A percentile compares a stretch with the other conserved stretches of the same genome.
These are phyloP conservation scores for Suhomyces emberorum DNA, from an alignment of 805 yeast genomes.

Conservation along the genomic window DNA sequence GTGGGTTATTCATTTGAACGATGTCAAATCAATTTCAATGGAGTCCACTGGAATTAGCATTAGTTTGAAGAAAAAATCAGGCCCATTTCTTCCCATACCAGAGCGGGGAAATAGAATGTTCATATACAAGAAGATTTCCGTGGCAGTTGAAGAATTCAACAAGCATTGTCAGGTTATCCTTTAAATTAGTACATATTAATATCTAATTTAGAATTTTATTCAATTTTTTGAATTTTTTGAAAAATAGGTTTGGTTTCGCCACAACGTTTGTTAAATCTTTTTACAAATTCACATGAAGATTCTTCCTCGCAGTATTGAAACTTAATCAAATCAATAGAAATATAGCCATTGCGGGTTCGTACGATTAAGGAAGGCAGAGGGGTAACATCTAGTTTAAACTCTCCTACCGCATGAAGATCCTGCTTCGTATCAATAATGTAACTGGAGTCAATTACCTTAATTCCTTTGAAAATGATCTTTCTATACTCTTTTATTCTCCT, in stretches of 20 bases:
- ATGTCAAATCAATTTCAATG: slow-evolving; percentile 66
- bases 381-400: too few species aligned
- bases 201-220: not conserved
- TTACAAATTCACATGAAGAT: slow-evolving; percentile 41
- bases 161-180: slow-evolving; percentile 55
- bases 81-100: slow-evolving; percentile 73
- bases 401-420: too few species aligned
- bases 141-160: slow-evolving; percentile 81
- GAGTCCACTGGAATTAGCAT: slow-evolving; percentile 79
- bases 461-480: slow-evolving; percentile 50
- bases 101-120: slow-evolving; percentile 60
- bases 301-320: slow-evolving; percentile 56
- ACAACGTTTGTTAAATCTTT: slow-evolving; percentile 44
- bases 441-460: too few species aligned
- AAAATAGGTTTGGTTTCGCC: slow-evolving; percentile 28
- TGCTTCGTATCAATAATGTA: too few species aligned
- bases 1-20: slow-evolving; percentile 70
- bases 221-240: too few species aligned
- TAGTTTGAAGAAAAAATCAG: slow-evolving; percentile 49
- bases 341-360: slow-evolving; percentile 42
- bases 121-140: slow-evolving; percentile 67
- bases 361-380: too few species aligned
- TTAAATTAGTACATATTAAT: slow-evolving; percentile 6
- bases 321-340: slow-evolving; percentile 40
- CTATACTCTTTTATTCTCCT: slow-evolving; percentile 26